Percentiles rank a stretch among this genome's conserved stretches.
Evolutionary conservation across 192 early-diverging fungal genomes (phyloP).

Genomic region (Obelidium mucronatum): DNA sequence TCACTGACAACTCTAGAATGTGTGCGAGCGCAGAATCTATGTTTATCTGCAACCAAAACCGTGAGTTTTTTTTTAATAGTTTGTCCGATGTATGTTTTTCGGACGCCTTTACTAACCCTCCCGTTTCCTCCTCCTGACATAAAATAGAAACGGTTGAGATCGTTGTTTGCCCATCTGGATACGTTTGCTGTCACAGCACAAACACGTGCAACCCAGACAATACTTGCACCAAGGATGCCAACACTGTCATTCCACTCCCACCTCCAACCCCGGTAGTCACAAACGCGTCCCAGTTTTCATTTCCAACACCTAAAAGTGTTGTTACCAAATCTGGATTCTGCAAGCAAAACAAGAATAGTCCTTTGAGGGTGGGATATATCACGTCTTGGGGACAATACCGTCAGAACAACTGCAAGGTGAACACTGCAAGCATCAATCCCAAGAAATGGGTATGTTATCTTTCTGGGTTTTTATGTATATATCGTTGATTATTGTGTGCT

Average conservation of each 20-base stretch:
- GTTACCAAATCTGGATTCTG: neutral
- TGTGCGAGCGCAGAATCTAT: slow-evolving; percentile 1
- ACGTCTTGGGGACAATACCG: slow-evolving; percentile 1
- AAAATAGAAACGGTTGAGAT: neutral
- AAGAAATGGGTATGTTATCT: slow-evolving; percentile 10
- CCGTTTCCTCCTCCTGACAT: too few relatives aligned
- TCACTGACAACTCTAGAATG: neutral
- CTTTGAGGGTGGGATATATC: neutral
- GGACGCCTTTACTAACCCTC: neutral
- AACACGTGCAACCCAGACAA: neutral
- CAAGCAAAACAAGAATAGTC: neutral
- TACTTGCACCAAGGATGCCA: neutral
- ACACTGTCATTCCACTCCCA: neutral
- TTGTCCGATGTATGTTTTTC: too few relatives aligned
- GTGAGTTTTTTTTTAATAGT: neutral
- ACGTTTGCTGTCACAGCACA: neutral
- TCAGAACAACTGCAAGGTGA: neutral
- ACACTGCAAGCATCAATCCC: neutral
- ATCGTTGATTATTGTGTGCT: neutral
- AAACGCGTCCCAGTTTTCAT: neutral
- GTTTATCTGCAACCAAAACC: neutral
- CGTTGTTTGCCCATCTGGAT: neutral
- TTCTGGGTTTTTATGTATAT: neutral
- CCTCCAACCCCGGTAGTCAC: neutral
- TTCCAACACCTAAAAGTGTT: neutral